Percentiles rank a stretch among this genome's conserved stretches.
These are phyloP conservation scores for Condylostoma magnum DNA, from an alignment of 169 alveolate species.

Conservation along the genomic window DNA sequence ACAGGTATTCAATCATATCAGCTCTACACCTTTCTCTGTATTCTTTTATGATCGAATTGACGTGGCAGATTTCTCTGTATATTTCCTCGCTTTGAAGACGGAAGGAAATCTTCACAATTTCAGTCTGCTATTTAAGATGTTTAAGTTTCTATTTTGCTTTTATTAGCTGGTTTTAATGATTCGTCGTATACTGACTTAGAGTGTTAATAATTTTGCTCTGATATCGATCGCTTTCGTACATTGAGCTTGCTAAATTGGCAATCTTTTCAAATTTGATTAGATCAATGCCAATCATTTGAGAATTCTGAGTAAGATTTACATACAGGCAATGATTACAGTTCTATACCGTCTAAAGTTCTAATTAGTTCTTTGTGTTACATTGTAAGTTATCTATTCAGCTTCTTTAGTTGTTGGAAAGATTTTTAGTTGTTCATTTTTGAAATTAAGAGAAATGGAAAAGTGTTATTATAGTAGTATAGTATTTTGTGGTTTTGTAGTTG, in stretches of 20 bases:
- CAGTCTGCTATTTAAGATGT: background rate
- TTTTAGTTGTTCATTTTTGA: too few species aligned
- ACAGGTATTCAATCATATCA: background rate
- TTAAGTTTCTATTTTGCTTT: too few species aligned
- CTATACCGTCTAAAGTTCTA: background rate
- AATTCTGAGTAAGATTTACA: background rate
- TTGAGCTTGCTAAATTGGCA: background rate
- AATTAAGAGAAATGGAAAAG: too few species aligned
- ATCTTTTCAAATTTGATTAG: background rate
- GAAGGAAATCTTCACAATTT: background rate
- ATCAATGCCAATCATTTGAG: background rate
- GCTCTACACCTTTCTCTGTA: slow-evolving; percentile 4
- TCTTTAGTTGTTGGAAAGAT: too few species aligned
- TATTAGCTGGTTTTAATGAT: background rate
- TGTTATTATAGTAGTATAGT: too few species aligned
- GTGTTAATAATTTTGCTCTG: background rate
- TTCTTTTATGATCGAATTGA: background rate
- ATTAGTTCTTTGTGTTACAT: slow-evolving; percentile 30
- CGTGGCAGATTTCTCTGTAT: background rate
- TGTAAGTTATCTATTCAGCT: too few species aligned
- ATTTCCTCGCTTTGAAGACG: background rate
- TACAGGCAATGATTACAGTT: slow-evolving; percentile 4
- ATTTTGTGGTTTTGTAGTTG: too few species aligned
- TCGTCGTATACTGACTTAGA: background rate
- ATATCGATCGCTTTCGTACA: slow-evolving; percentile 14